Evolutionary conservation across 148 eudicot genomes (phyloP).

Genomic region (Fagopyrum tataricum): DNA sequence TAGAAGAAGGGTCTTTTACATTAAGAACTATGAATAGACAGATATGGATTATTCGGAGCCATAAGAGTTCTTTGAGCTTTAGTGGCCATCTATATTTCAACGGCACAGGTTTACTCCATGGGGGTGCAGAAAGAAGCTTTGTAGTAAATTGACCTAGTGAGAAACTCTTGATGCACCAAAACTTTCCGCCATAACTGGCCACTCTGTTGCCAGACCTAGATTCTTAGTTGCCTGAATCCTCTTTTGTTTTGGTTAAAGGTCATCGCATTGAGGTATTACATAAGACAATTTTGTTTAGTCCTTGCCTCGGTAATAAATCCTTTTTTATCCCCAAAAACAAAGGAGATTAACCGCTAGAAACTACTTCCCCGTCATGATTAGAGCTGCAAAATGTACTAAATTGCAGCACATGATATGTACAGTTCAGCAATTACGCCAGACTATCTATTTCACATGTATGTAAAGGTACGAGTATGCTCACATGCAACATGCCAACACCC

Average conservation of each 20-base stretch:
- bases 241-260: not conserved
- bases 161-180: not conserved
- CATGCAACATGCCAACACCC: not conserved
- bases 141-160: not conserved
- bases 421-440: not conserved
- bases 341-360: not conserved
- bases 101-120: not conserved
- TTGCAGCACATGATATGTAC: not conserved
- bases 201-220: too few relatives aligned
- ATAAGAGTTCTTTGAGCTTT: not conserved
- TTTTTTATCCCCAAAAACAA: not conserved
- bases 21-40: not conserved
- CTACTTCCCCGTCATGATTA: not conserved
- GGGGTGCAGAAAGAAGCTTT: not conserved
- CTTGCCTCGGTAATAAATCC: not conserved
- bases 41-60: not conserved
- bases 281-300: not conserved
- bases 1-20: not conserved
- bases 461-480: not conserved
- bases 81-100: not conserved
- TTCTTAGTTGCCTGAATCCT: not conserved
- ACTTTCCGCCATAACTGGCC: not conserved
- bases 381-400: not conserved
- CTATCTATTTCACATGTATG: not conserved
- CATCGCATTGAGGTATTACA: not conserved